Conservation (phyloP, 2,329 filamentous ascomycete species). For the Trichoderma pleuroti region DNA sequence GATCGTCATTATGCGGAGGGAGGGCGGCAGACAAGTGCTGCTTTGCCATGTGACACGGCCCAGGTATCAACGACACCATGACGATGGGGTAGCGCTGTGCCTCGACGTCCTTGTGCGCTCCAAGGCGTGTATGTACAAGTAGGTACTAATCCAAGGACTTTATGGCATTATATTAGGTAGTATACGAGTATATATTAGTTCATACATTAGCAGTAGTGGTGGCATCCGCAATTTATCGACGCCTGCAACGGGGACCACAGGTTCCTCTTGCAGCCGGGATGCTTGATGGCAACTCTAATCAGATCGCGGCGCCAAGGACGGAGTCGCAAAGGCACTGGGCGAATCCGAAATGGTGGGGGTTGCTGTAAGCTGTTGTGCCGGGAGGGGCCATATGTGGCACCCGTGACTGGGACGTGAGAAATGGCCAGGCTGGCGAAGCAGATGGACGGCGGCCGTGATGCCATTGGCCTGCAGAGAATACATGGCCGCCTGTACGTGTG, state of each 20-base stretch:
- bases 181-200: neutral
- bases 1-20: neutral
- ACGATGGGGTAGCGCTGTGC: neutral
- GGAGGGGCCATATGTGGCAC: constrained; percentile 14
- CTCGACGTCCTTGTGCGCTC: neutral
- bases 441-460: neutral
- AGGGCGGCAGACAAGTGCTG: neutral
- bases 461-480: neutral
- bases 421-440: too few species aligned
- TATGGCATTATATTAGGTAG: neutral
- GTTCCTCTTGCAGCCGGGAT: neutral
- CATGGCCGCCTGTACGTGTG: neutral
- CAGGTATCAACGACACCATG: neutral
- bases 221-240: neutral
- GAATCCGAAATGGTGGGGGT: neutral
- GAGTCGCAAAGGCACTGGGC: neutral
- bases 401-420: neutral
- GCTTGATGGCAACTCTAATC: neutral
- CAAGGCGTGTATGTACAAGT: neutral
- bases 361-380: neutral
- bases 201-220: neutral
- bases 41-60: constrained; percentile 4
- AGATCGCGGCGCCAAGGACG: constrained; percentile 2
- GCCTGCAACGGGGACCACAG: neutral
- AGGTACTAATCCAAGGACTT: neutral